Evolutionary conservation across 2,329 filamentous ascomycete genomes (phyloP), one percentile per base, ranked within the genome.

Genomic region (Tolypocladium album): DNA sequence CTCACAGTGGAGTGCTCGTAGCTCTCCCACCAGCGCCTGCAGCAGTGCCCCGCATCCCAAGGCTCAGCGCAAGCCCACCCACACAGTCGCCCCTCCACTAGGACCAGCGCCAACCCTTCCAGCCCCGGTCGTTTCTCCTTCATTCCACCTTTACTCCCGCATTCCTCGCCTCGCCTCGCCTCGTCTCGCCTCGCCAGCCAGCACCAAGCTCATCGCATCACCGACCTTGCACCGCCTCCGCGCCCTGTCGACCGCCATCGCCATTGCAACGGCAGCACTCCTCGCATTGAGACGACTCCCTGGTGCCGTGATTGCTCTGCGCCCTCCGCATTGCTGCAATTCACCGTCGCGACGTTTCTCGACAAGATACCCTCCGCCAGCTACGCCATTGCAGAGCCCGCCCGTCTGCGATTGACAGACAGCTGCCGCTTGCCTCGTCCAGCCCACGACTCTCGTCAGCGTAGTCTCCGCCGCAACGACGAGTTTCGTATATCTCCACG

Each of bases 71-170:
- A 57, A 57, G 55, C 55, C 55, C 39, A 43, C 39, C 55, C 55
- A 56, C 22, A 34, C 39, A 43, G 55, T 31, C 39, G 34, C 36
- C 50, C 50, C 50, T 36, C 31, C 50, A 57, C 43, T 4, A 47
- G 43, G n/a, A 47, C 43, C 43, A 47, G 20, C 27, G 34, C 45
- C 57, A 13, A 52, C 47, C 57, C 57, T 38, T 53, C 45, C 45
- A 45, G 39, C 56, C 56, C 56, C 56, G 40, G 56, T 57, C 39
- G 38, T 52, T 36, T 58, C 57, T 55, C 47, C 57, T 58, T 55
- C 57, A 52, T 58, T 58, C 57, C 57, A 58, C 57, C 57, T 52
- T 58, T 43, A 50, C 58, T 55, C 58, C 58, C 58, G 58, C 47
- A 59, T 59, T 57, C 55, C 55, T 52, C 52, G 40, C 53, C 52